Evolutionary conservation across 495 filamentous ascomycete species (phyloP), one percentile per base, ranked within the genome.

Genomic region (Aspergillus campestris): DNA sequence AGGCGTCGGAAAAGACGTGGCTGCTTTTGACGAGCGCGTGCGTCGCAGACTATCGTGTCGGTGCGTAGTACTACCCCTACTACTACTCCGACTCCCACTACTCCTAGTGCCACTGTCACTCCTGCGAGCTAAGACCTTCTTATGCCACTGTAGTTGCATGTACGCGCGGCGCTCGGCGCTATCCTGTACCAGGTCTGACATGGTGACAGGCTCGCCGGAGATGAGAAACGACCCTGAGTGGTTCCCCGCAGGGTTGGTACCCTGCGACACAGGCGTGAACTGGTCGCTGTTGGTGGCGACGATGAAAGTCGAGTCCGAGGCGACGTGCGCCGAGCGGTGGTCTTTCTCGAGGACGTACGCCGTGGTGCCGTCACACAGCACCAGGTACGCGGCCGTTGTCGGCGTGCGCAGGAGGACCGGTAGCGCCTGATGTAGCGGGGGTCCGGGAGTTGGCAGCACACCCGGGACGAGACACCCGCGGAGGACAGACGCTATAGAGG

Each of bases 271-370:
- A 8, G 40, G 31, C 6, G 50, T 33, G 6, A 44, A 34, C 10
- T 59, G 59, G 49, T 83, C 80, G 53, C 77, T 70, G 51, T 83
- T 83, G 5, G 78, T 78, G 6, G 63, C 60, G 27, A 74, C 64
- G 24, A 82, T 73, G 54, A 82, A 83, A n/a, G 68, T 57, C 7
- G 44, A 40, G 2, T 66, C 66, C 0, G 56, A 59, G 10, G 62
- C 60, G 5, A 71, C 49, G 4, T 57, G 55, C 6, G 72, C 77
- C 0, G 61, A 65, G 5, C 47, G 32, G 45, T 72, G 59, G 51
- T 84, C 81, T 54, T 83, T 83, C 46, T 83, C 81, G 38, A 84
- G 59, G 0, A 74, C 60, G 14, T 66, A 51, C 8, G 69, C 69
- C 9, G 45, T 45, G 0, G 44, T 29, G 1, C 77, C 78, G 38